Evolutionary conservation across 1,284 basidiomycete species (phyloP), one percentile per base, ranked within the genome.

Genomic region (Malassezia cuniculi): DNA sequence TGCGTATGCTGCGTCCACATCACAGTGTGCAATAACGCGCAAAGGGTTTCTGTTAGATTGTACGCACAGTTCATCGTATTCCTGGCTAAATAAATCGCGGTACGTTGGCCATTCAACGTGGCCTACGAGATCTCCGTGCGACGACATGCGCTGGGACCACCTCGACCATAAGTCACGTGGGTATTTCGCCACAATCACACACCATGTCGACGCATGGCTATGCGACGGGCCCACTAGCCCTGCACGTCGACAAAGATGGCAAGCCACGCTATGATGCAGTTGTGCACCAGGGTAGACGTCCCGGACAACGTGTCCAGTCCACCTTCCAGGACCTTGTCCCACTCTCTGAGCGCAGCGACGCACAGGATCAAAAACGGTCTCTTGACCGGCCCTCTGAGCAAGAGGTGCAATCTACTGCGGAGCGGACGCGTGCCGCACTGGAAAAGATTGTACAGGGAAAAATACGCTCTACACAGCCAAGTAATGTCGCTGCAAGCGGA

Each of bases 301-400:
- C 77, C 3, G 86, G 82, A 41, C 83, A 85, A 65, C 71, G 77
- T 31, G 76, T 97, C 1, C 90, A 97, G 66, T 87, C 86, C 1
- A 85, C 89, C 57, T 93, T 87, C 73, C 94, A 94, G 66, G 93
- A 97, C 68, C 79, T 97, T 14, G 85, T 99, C 0, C 93, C 93
- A 1, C 75, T 97, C 5, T 74, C 78, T 0, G 80, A 95, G 64
- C 78, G 93, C 16, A 84, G 82, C 55, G 93, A 61, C 24, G 14
- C 94, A 20, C 76, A 77, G 25, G 85, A 89, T 30, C 42, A 42
- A 22, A 47, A 77, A 28, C 76, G 79, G 11, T 65, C 31, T 5
- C 81, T 97, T 80, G 85, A 94, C 36, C 75, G 90, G 5, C 93
- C 93, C 0, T 82, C 85, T 1, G 86, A 90, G 52, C 83, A 86